A percentile compares a stretch with the other conserved stretches of the same genome.
Conservation (phyloP, 306 rosid species). For the Lupinus albus region DNA sequence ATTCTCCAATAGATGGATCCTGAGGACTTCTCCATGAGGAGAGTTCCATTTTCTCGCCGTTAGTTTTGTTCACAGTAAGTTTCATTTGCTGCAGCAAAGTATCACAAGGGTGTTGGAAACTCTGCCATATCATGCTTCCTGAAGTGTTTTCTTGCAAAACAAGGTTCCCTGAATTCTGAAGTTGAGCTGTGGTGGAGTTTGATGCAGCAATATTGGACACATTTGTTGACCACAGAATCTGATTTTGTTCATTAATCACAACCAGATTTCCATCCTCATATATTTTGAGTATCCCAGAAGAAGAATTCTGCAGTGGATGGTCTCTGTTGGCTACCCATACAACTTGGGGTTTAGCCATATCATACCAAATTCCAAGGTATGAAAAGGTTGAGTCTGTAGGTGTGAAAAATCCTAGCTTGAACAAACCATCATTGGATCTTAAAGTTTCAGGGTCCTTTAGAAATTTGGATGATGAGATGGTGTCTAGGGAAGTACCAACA, state of each 20-base stretch:
- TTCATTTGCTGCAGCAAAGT: slow-evolving; percentile 31
- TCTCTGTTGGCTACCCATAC: slow-evolving; percentile 50
- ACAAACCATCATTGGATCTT: background rate
- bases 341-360: background rate
- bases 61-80: background rate
- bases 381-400: slow-evolving; percentile 27
- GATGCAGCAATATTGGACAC: slow-evolving; percentile 12
- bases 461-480: background rate
- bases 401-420: slow-evolving; percentile 49
- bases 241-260: slow-evolving; percentile 30
- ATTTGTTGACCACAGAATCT: slow-evolving; percentile 42
- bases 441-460: background rate
- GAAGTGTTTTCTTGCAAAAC: slow-evolving; percentile 32
- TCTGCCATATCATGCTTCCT: slow-evolving; percentile 35
- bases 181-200: slow-evolving; percentile 25
- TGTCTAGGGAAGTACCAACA: background rate
- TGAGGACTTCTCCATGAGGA: slow-evolving; percentile 9
- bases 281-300: slow-evolving; percentile 34
- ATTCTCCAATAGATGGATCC: slow-evolving; percentile 44
- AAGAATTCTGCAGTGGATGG: slow-evolving; percentile 27
- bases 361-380: slow-evolving; percentile 46
- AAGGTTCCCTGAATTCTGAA: slow-evolving; percentile 38
- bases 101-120: slow-evolving; percentile 43
- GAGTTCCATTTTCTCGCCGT: background rate
- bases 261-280: slow-evolving; percentile 37